Conservation (phyloP, 2,329 filamentous ascomycete species). For the Trichophaea hybrida region DNA sequence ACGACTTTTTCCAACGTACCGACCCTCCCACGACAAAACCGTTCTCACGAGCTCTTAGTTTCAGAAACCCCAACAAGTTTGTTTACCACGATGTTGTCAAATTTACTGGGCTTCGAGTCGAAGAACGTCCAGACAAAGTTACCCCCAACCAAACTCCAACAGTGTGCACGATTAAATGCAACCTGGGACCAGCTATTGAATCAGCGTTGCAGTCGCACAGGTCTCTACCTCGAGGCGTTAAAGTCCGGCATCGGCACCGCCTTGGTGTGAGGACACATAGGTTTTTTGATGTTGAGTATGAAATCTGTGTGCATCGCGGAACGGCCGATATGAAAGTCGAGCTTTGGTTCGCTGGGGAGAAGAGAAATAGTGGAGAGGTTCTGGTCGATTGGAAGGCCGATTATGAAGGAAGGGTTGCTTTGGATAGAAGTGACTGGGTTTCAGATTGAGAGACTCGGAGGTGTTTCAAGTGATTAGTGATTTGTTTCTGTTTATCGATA, state of each 20-base stretch:
- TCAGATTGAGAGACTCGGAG: too few relatives aligned
- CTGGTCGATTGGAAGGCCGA: neutral
- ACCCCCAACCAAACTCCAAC: neutral
- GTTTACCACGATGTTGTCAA: neutral
- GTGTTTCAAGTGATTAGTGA: too few relatives aligned
- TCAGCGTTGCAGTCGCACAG: neutral
- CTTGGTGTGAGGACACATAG: neutral
- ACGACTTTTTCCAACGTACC: neutral
- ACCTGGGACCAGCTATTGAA: neutral
- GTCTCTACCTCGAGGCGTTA: neutral
- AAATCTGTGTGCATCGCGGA: neutral
- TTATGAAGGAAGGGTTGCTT: neutral
- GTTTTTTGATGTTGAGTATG: neutral
- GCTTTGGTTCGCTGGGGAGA: neutral
- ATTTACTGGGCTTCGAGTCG: neutral
- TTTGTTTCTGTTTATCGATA: too few relatives aligned
- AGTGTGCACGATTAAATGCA: neutral
- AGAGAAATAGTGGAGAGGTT: neutral
- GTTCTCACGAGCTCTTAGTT: neutral
- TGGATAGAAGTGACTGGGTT: neutral
- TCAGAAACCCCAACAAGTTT: neutral
- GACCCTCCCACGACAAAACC: too few relatives aligned
- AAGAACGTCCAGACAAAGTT: neutral
- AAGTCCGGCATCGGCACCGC: neutral
- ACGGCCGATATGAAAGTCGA: neutral